A percentile compares a stretch with the other conserved stretches of the same genome.
phyloP scores from a whole-genome alignment of 768 basidiomycete genomes.

The Mycena polygramma region DNA sequence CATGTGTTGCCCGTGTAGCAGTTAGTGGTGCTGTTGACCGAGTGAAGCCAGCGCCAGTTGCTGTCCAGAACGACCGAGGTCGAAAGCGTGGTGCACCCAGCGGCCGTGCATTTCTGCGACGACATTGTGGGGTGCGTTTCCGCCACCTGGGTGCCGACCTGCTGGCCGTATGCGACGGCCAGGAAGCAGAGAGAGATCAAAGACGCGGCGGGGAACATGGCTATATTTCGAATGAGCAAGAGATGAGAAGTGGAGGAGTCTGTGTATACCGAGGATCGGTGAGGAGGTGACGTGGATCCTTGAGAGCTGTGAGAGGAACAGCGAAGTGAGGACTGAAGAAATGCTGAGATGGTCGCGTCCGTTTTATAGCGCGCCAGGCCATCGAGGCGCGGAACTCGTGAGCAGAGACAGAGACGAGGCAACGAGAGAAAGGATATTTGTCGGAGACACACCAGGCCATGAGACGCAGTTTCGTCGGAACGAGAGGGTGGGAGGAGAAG shows the following conservation, averaged over 20 bases:
- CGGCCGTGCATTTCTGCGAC: constrained; percentile 60
- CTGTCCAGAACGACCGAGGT: constrained; percentile 62
- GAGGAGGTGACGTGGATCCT: constrained; percentile 20
- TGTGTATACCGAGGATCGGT: constrained; percentile 1
- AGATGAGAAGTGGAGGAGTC: neutral
- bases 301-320: constrained; percentile 20
- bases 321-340: constrained; percentile 26
- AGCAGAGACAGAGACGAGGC: constrained; percentile 14
- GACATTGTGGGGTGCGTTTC: constrained; percentile 65
- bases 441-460: constrained; percentile 5
- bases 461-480: constrained; percentile 28
- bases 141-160: constrained; percentile 60
- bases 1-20: constrained; percentile 71
- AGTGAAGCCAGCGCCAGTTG: constrained; percentile 68
- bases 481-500: neutral
- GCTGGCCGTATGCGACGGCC: constrained; percentile 63
- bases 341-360: neutral
- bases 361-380: constrained; percentile 19
- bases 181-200: constrained; percentile 55
- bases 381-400: neutral
- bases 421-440: constrained; percentile 22
- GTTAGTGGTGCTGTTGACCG: constrained; percentile 51
- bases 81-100: constrained; percentile 55
- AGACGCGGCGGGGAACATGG: constrained; percentile 55
- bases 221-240: neutral